Conservation (phyloP, 2,329 filamentous ascomycete genomes). For the Coniochaeta ligniaria region DNA sequence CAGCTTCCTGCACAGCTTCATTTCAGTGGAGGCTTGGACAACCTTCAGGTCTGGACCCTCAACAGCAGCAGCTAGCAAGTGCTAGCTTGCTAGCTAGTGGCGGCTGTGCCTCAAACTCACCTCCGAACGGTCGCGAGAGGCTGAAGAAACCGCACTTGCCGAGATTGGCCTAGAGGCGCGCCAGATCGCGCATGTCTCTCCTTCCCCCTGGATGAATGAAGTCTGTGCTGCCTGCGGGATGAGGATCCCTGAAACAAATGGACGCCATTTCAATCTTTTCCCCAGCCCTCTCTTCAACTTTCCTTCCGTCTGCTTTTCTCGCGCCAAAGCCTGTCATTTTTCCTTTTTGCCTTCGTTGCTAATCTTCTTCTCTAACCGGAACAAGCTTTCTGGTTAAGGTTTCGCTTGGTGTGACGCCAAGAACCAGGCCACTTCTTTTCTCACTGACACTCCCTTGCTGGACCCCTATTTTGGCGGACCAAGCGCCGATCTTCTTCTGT, state of each 20-base stretch:
- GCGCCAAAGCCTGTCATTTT: not conserved
- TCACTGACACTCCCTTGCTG: not conserved
- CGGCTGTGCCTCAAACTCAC: not conserved
- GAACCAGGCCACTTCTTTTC: not conserved
- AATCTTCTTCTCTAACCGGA: not conserved
- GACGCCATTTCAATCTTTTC: not conserved
- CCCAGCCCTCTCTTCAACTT: not conserved
- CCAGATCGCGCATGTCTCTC: not conserved
- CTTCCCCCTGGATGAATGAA: not conserved
- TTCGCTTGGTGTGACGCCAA: not conserved
- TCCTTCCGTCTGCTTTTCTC: not conserved
- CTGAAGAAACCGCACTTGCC: not conserved
- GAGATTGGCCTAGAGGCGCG: not conserved
- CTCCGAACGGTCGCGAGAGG: not conserved
- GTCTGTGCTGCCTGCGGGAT: not conserved
- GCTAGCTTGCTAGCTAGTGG: not conserved
- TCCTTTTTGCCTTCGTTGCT: not conserved
- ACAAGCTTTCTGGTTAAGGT: not conserved
- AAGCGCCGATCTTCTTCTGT: not conserved
- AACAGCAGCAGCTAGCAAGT: not conserved
- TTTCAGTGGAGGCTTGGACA: not conserved
- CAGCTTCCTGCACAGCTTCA: not conserved
- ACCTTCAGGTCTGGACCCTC: not conserved
- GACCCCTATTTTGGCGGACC: not conserved
- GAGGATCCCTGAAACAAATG: not conserved